Evolutionary conservation across 345 rosid genomes (phyloP).

Genomic region (Camelina hispida): DNA sequence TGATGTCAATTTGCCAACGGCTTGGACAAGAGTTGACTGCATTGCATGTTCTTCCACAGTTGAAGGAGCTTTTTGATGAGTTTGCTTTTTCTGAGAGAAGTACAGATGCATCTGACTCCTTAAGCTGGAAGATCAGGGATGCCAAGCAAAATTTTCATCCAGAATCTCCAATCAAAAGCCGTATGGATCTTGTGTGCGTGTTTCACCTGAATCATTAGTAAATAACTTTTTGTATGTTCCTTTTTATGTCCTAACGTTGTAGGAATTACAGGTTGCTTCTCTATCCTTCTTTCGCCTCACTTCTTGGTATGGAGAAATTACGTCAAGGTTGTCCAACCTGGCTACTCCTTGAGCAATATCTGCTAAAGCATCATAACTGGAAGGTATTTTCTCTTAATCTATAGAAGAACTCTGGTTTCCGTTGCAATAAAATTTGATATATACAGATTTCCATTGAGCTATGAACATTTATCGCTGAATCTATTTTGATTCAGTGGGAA

Average conservation of each 20-base stretch:
- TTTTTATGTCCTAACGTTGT: conserved; percentile 34
- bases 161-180: conserved; percentile 74
- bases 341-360: conserved; percentile 96
- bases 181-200: conserved; percentile 94
- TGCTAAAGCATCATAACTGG: conserved; percentile 83
- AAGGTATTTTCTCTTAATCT: conserved; percentile 58
- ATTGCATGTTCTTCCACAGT: conserved; percentile 84
- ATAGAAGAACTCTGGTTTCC: conserved; percentile 13
- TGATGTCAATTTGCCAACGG: conserved; percentile 79
- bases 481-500: conserved; percentile 84
- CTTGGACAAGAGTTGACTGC: conserved; percentile 93
- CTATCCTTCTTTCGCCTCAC: conserved; percentile 87
- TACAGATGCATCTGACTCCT: conserved; percentile 53
- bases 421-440: conserved; percentile 21
- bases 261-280: conserved; percentile 71
- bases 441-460: conserved; percentile 13
- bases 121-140: conserved; percentile 54
- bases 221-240: conserved; percentile 12
- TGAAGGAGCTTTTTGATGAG: conserved; percentile 89
- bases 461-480: conserved; percentile 41
- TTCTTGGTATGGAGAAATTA: conserved; percentile 94
- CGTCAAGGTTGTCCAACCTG: conserved; percentile 93
- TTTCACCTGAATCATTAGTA: conserved; percentile 31
- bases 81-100: conserved; percentile 90
- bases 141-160: conserved; percentile 50